A percentile compares a stretch with the other conserved stretches of the same genome.
Conservation (phyloP, 2,329 filamentous ascomycete species). For the Diaporthe capsici region DNA sequence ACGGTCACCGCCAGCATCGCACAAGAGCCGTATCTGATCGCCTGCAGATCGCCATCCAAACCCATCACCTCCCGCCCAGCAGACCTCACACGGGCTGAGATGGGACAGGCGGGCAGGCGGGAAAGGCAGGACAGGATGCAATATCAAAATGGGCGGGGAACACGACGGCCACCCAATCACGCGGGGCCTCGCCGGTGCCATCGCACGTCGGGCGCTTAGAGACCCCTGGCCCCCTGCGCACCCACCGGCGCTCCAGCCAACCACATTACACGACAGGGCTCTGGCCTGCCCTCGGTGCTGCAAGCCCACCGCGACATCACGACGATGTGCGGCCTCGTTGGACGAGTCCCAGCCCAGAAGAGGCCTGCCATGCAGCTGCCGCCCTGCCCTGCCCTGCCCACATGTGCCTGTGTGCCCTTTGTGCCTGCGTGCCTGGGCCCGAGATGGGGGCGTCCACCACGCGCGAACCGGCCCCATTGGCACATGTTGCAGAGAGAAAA, state of each 20-base stretch:
- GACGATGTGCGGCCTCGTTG: slow-evolving; percentile 43
- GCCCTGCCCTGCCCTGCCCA: slow-evolving; percentile 43
- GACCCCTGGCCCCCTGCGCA: slow-evolving; percentile 49
- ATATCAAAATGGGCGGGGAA: slow-evolving; percentile 34
- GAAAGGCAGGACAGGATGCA: slow-evolving; percentile 22
- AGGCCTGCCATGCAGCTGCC: slow-evolving; percentile 56
- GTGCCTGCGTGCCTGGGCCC: slow-evolving; percentile 52
- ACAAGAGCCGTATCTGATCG: slow-evolving; percentile 21
- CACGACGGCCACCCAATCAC: slow-evolving; percentile 37
- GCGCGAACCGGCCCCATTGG: slow-evolving; percentile 55
- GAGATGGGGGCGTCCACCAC: slow-evolving; percentile 51
- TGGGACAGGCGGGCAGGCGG: background rate
- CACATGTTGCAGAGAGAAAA: slow-evolving; percentile 52
- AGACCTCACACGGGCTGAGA: background rate
- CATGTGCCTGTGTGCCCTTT: slow-evolving; percentile 48
- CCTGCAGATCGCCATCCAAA: slow-evolving; percentile 36
- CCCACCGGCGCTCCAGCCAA: slow-evolving; percentile 53
- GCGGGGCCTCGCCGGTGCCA: slow-evolving; percentile 2
- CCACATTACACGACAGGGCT: slow-evolving; percentile 50
- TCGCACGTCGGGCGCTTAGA: slow-evolving; percentile 41
- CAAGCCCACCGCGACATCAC: slow-evolving; percentile 46
- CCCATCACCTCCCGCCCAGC: slow-evolving; percentile 1
- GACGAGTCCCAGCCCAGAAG: slow-evolving; percentile 54
- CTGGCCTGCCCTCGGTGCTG: slow-evolving; percentile 47
- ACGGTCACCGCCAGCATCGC: slow-evolving; percentile 22